Evolutionary conservation across 106 monocot species (phyloP), one percentile per base, ranked within the genome.

Genomic region (Dioscorea dumetorum): DNA sequence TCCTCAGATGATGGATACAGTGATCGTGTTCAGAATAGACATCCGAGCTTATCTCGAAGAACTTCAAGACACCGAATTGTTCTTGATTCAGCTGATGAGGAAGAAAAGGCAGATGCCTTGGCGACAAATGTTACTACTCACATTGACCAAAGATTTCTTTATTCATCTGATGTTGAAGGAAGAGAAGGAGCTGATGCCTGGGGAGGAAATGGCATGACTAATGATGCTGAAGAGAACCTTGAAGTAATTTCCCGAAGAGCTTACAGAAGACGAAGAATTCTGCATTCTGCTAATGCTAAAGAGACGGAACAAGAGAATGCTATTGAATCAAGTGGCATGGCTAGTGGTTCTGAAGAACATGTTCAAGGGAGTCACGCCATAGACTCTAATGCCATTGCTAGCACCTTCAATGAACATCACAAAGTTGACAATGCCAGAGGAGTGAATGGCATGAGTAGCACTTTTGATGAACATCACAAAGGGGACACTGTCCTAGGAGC

Each of bases 31-130:
- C 67, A 5, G 2, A 61, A 69, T 19, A 67, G 32, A 33, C 41
- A 74, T 34, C 17, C 23, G 14, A 57, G 34, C 7, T 68, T 69
- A 64, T 81, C 88, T 8, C 58, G 64, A 73, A 71, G 74, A 67
- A 88, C 63, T 32, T 73, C 76, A 22, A 60, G 75, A 16, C 51
- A 67, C 21, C 32, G 48, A 19, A 57, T 23, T 20, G 49, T 49
- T 52, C 49, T 50, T 1, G 22, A 74, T 62, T 66, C 60, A 32
- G 32, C 18, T 32, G 50, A 41, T 23, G 50, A 34, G 54, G 69
- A 77, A 31, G 57, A 63, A 54, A 16, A 54, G 5, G 19, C 5
- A 54, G 13, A 54, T 1, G 41, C 10, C 54, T 16, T 54, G 54
- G 54, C 15, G 0, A 54, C 54, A 54, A 54, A 54, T 54, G 41